Evolutionary conservation across 768 basidiomycete species (phyloP), one percentile per base, ranked within the genome.

Genomic region (Mycena belliarum): DNA sequence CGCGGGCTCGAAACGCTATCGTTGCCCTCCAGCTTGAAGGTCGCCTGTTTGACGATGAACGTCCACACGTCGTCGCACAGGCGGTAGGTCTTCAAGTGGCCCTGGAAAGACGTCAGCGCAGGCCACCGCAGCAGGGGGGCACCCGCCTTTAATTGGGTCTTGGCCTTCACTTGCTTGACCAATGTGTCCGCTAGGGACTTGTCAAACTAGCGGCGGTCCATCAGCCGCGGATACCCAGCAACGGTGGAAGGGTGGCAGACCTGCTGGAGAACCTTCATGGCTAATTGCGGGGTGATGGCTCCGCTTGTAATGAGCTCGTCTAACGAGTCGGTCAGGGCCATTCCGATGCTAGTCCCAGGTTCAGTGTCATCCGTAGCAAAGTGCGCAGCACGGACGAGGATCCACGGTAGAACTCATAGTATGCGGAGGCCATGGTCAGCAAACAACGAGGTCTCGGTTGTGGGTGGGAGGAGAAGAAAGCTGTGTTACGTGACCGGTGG

Each of bases 251-350:
- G 10, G 18, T 20, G 6, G 43, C 21, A 45, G 65, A 97, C 96
- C 91, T 98, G 96, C 69, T 91, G 89, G 57, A 98, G 75, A n/a
- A 97, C 93, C 74, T 96, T 93, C 89, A 98, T 93, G n/a, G 96
- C 97, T 65, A 98, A 73, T 76, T 98, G 96, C 14, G 96, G 96
- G 20, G 95, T 96, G 67, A 99, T 99, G 48, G 92, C 87, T 2
- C 96, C 96, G 68, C 89, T 91, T 44, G 95, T 96, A 67, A 99
- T 98, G 64, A 99, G 84, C 76, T 98, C 96, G 76, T 99, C 97
- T 66, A 99, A 85, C 63, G 96, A 95, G 78, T 99, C 97, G 15
- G 95, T 96, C 49, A 99, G 81, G 50, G 96, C 94, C 83, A 95
- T 93, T 49, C 97, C 97, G 73, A 98, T 93, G 63, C 97, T 98